These are phyloP conservation scores for Cenchrus americanus DNA, from an alignment of 176 grass and related monocot genomes.

Conservation along the genomic window DNA sequence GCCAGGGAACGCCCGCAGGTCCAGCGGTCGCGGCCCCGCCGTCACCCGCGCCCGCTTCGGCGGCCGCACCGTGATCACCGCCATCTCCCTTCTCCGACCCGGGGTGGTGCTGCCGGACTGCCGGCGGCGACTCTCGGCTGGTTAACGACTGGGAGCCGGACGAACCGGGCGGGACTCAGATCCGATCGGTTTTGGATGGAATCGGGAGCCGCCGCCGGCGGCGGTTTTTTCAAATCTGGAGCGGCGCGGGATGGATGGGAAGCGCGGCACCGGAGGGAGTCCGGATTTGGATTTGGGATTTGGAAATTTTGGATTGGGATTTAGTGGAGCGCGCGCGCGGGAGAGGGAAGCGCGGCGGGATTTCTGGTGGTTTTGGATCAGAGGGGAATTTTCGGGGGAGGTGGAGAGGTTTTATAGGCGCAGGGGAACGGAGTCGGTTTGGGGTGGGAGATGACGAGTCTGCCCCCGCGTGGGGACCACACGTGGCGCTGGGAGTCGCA, in stretches of 20 bases:
- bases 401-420: conserved; percentile 1
- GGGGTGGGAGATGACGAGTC: neutral
- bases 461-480: neutral
- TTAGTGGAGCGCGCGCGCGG: neutral
- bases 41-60: conserved; percentile 56
- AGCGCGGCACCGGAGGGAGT: neutral
- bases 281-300: neutral
- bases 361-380: neutral
- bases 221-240: neutral
- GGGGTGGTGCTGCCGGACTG: no score
- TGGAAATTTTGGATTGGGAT: neutral
- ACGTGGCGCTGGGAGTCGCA: neutral
- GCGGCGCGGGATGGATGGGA: neutral
- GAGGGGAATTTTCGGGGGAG: neutral
- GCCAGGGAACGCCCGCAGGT: conserved; percentile 45
- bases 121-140: no score
- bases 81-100: conserved; percentile 14
- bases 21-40: conserved; percentile 33
- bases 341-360: neutral
- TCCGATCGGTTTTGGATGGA: neutral
- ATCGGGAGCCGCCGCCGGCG: neutral
- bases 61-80: conserved; percentile 40
- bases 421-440: conserved; percentile 18
- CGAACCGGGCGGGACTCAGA: neutral
- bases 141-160: no score